Base-by-base conservation (phyloP, 257 asterid species). In the Leonotis leonurus region DNA sequence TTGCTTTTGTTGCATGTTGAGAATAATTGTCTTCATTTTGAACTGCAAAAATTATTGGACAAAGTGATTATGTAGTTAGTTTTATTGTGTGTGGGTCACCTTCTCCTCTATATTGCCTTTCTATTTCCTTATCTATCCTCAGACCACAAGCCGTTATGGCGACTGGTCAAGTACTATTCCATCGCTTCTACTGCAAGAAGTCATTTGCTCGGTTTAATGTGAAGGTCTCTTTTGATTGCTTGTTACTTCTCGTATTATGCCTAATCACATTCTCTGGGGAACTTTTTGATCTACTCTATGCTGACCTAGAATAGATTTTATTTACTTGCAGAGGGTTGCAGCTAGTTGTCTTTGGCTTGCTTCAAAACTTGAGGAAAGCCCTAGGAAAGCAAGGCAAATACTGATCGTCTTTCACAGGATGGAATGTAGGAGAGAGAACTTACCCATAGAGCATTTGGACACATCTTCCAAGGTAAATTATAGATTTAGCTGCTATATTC, bases 341-440 rank as follows among this genome's bases (percentile, higher is more conserved):
- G 97, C 97, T 30, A 89, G 97, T 72, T 93, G 99, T 76, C 89
- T 89, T 49, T 89, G 99, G 99, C 96, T 89, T 80, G 99, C 97
- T 43, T 87, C 99, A 37, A 93, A 89, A 76, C 99, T 93, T n/a
- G 99, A 87, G 75, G 96, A 93, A 73, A 73, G 90, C 71, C 97
- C 95, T 27, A 76, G 96, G 69, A 87, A 83, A 75, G 97, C 96
- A 51, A 85, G 95, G 71, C 95, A 85, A 41, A 88, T 93, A 68
- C 86, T 93, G 40, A 60, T 79, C 74, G 95, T 93, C 78, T 93
- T 85, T 61, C 96, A 87, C 67, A 82, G 99, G 80, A 86, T 93
- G 96, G 99, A 89, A 63, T 85, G 96, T 71, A 82, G 99, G 81
- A 85, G 97, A 77, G 97, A 93, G 71, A 87, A 79, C 74, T 74